phyloP scores from a whole-genome alignment of 768 basidiomycete genomes.

The Collybia nuda region DNA sequence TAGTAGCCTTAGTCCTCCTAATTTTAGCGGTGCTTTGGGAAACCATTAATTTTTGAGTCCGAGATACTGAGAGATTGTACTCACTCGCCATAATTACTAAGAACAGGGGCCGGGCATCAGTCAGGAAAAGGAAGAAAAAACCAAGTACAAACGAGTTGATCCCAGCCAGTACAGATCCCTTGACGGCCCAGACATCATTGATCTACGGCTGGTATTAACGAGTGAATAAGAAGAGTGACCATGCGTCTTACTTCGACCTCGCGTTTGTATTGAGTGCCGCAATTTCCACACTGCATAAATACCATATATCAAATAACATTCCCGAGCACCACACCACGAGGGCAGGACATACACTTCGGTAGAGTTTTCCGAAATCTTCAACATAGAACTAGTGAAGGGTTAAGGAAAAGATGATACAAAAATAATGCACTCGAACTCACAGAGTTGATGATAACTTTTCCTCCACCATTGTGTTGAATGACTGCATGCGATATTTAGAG shows the following conservation, averaged over 20 bases:
- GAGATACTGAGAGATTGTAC: background rate
- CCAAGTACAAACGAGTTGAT: constrained; percentile 28
- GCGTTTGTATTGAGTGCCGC: constrained; percentile 28
- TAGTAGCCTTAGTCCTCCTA: constrained; percentile 26
- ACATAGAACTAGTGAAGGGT: constrained; percentile 30
- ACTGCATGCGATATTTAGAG: constrained; percentile 13
- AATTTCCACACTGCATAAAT: constrained; percentile 27
- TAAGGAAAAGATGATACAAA: background rate
- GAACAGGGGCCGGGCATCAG: background rate
- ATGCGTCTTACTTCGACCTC: constrained; percentile 13
- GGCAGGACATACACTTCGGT: constrained; percentile 25
- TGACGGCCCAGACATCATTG: constrained; percentile 33
- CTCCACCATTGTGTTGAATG: constrained; percentile 37
- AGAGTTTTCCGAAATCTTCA: constrained; percentile 39
- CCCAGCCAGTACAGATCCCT: constrained; percentile 24
- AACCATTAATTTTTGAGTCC: background rate
- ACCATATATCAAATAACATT: no score
- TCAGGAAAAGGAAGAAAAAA: no score
- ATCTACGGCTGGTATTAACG: constrained; percentile 11
- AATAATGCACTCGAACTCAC: constrained; percentile 14
- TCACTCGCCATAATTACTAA: constrained; percentile 37
- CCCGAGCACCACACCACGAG: background rate
- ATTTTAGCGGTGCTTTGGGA: constrained; percentile 27
- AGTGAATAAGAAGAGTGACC: background rate
- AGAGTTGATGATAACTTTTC: constrained; percentile 35